phyloP scores from a whole-genome alignment of 208 protist genomes.

The Kentomonas sorsogonicus region DNA sequence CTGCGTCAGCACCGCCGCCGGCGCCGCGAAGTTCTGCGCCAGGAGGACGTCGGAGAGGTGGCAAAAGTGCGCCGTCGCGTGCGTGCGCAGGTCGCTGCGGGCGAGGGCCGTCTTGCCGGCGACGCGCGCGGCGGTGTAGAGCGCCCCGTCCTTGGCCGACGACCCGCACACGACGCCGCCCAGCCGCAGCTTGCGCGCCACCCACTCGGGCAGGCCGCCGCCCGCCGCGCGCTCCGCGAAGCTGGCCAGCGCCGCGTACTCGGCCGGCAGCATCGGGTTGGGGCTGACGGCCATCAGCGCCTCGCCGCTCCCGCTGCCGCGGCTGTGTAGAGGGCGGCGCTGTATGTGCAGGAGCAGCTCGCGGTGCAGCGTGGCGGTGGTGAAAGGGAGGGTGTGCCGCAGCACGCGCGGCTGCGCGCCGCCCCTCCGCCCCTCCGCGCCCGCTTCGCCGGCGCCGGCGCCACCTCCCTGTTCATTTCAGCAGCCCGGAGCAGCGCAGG shows the following conservation, averaged over 20 bases:
- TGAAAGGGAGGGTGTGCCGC: no score
- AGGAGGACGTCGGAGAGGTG: constrained; percentile 78
- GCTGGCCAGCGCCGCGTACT: constrained; percentile 39
- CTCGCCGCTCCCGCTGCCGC: background rate
- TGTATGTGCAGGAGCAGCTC: no score
- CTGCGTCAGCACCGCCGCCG: constrained; percentile 49
- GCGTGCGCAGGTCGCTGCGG: constrained; percentile 62
- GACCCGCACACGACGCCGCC: constrained; percentile 67
- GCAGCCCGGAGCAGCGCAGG: no score
- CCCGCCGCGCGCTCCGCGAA: no score
- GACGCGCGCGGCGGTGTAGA: constrained; percentile 78
- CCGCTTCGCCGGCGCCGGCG: background rate
- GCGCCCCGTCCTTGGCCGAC: constrained; percentile 62
- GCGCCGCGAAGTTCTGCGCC: constrained; percentile 59
- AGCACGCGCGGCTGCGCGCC: no score
- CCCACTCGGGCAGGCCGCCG: constrained; percentile 62
- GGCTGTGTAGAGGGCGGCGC: background rate
- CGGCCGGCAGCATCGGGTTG: constrained; percentile 64
- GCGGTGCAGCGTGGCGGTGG: no score
- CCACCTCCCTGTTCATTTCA: background rate
- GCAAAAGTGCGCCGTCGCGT: constrained; percentile 73
- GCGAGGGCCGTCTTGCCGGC: constrained; percentile 51
- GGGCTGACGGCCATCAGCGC: constrained; percentile 34
- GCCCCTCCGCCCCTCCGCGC: background rate
- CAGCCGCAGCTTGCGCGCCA: constrained; percentile 36